These are phyloP conservation scores for Garcia nutans DNA, from an alignment of 345 rosid genomes.

Conservation along the genomic window DNA sequence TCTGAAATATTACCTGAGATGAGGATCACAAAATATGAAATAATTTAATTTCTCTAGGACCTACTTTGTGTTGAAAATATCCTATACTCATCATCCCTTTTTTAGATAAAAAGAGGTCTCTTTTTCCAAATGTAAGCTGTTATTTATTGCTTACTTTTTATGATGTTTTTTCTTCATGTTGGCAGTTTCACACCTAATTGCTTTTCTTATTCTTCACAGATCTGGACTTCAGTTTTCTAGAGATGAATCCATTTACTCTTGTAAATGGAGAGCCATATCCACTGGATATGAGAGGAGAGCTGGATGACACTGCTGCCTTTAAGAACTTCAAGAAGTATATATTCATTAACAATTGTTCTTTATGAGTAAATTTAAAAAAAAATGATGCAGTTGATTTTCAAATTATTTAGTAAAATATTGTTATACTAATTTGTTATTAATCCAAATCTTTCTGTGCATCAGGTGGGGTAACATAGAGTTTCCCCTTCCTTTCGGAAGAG, in stretches of 20 bases:
- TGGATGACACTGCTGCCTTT: constrained; percentile 96
- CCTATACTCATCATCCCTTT: background rate
- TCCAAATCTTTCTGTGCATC: constrained; percentile 10
- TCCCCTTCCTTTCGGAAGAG: constrained; percentile 95
- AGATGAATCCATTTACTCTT: constrained; percentile 94
- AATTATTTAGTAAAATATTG: background rate
- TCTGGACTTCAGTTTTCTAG: constrained; percentile 87
- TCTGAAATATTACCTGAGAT: background rate
- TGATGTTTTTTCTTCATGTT: background rate
- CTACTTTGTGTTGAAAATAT: background rate
- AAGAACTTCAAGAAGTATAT: constrained; percentile 86
- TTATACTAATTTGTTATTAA: background rate
- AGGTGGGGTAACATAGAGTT: constrained; percentile 93
- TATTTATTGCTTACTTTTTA: background rate
- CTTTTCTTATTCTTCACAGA: constrained; percentile 38
- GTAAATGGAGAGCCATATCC: constrained; percentile 90
- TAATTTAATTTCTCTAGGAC: background rate
- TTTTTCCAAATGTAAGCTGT: background rate
- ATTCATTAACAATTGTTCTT: background rate
- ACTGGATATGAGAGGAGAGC: constrained; percentile 95
- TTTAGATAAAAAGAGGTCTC: background rate
- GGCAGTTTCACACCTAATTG: background rate
- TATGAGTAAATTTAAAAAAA: background rate
- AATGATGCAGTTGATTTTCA: background rate
- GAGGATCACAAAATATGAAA: background rate